A percentile compares a stretch with the other conserved stretches of the same genome.
Evolutionary conservation across 129 eudicot species (phyloP).

Genomic region (Lactuca sativa): DNA sequence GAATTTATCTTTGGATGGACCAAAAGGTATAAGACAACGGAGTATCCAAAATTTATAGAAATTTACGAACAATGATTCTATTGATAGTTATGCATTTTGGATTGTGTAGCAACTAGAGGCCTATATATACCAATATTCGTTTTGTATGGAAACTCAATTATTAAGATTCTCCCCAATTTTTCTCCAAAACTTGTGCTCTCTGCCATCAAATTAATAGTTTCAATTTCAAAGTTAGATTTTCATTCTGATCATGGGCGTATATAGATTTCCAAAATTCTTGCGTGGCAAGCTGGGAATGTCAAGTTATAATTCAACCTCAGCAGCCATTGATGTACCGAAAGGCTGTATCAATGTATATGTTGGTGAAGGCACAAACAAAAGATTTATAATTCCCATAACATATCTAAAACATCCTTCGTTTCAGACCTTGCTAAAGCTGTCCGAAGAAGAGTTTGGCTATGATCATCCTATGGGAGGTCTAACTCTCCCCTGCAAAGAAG

Average conservation of each 20-base stretch:
- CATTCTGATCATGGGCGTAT: neutral
- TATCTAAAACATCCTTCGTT: slow-evolving; percentile 26
- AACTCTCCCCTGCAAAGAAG: slow-evolving; percentile 27
- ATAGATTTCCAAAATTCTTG: slow-evolving; percentile 17
- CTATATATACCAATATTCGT: slow-evolving; percentile 9
- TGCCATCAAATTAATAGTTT: neutral
- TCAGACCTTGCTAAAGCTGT: neutral
- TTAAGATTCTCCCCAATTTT: neutral
- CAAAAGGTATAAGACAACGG: neutral
- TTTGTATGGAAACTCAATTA: neutral
- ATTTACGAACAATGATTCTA: neutral
- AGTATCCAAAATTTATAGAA: neutral
- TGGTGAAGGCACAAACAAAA: slow-evolving; percentile 17
- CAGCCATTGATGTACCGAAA: neutral
- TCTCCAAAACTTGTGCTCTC: neutral
- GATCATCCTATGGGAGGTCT: slow-evolving; percentile 32
- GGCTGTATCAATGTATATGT: slow-evolving; percentile 13
- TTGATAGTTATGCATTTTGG: neutral
- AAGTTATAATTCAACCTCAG: neutral
- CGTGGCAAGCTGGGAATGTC: neutral
- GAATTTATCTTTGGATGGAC: slow-evolving; percentile 11
- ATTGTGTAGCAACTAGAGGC: neutral
- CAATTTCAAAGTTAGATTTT: neutral
- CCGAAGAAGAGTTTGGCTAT: slow-evolving; percentile 21
- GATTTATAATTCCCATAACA: slow-evolving; percentile 21